Evolutionary conservation across 192 early-diverging fungal species (phyloP).

Genomic region (Backusella psychrophila): DNA sequence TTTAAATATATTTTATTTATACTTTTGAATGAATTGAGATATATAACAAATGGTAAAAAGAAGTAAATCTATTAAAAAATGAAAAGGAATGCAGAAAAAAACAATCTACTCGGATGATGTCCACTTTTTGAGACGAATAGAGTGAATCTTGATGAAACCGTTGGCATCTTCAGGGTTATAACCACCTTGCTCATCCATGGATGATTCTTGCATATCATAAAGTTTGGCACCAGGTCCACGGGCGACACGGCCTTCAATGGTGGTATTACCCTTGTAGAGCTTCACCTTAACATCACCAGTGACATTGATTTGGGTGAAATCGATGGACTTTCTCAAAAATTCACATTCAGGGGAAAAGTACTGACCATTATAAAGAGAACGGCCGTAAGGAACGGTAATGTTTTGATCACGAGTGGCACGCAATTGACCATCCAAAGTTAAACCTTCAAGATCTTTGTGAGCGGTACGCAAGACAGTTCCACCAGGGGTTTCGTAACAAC

Average conservation of each 20-base stretch:
- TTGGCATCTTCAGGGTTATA: conserved; percentile 92
- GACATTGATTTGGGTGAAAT: conserved; percentile 81
- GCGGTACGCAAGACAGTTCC: conserved; percentile 95
- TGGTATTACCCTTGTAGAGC: conserved; percentile 93
- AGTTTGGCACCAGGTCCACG: conserved; percentile 68
- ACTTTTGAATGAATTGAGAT: not conserved
- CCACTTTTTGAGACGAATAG: conserved; percentile 93
- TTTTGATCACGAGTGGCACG: conserved; percentile 92
- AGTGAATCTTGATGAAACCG: conserved; percentile 98
- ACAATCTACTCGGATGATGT: conserved; percentile 13
- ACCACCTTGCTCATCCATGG: conserved; percentile 92
- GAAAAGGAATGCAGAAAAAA: not conserved
- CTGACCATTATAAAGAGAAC: conserved; percentile 91
- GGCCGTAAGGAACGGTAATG: conserved; percentile 74
- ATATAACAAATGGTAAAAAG: not conserved
- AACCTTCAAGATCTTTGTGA: conserved; percentile 94
- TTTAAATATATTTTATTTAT: not conserved
- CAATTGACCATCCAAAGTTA: conserved; percentile 94
- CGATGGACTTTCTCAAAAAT: conserved; percentile 80
- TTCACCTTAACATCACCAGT: conserved; percentile 92
- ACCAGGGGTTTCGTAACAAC: conserved; percentile 99
- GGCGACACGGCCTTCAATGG: conserved; percentile 88
- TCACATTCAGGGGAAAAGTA: conserved; percentile 97
- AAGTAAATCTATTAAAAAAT: not conserved
- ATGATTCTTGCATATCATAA: conserved; percentile 94